Base-by-base conservation (phyloP, 371 early-diverging fungal species). In the Sporodiniella umbellata region DNA sequence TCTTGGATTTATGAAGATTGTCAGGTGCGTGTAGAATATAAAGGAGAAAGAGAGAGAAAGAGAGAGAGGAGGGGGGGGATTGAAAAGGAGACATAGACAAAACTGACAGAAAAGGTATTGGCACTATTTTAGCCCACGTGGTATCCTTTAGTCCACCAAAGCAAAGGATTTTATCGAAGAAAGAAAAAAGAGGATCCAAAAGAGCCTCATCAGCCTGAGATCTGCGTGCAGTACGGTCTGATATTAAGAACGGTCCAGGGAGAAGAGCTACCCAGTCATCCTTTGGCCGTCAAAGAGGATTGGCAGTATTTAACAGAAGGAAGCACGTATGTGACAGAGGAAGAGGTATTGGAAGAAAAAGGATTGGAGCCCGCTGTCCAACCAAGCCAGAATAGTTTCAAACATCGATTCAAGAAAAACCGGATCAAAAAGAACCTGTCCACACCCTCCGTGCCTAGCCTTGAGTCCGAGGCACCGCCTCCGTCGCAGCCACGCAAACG, bases 1-100 rank as follows among this genome's bases (percentile, higher is more conserved):
- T 18, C 46, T 17, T 45, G 51, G 19, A 37, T 53, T 15, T 59
- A 61, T 35, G 62, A 69, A 37, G 67, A 59, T 21, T 52, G 57
- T 24, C 47, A 51, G 25, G 55, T 54, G 44, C 47, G 38, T 22
- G 43, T 31, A 51, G n/a, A 4, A n/a, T n/a, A n/a, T n/a, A n/a
- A n/a, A 10, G 30, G 30, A 28, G 30, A 28, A 28, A 28, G 30
- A 28, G 10, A 28, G 10, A 28, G 4, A 28, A 28, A 28, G 4
- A 28, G 10, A 10, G 30, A 28, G 30, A 28, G 7, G 10, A 28
- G 30, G 30, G 30, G 10, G 30, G 30, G 10, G 10, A 7, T 7
- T 10, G 4, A 10, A 28, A 7, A 28, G 30, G 10, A 28, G 4
- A 28, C 4, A 28, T 7, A 28, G 10, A 28, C 4, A 28, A 28